Base-by-base conservation (phyloP, 768 basidiomycete genomes). In the Trametes sanguinea region DNA sequence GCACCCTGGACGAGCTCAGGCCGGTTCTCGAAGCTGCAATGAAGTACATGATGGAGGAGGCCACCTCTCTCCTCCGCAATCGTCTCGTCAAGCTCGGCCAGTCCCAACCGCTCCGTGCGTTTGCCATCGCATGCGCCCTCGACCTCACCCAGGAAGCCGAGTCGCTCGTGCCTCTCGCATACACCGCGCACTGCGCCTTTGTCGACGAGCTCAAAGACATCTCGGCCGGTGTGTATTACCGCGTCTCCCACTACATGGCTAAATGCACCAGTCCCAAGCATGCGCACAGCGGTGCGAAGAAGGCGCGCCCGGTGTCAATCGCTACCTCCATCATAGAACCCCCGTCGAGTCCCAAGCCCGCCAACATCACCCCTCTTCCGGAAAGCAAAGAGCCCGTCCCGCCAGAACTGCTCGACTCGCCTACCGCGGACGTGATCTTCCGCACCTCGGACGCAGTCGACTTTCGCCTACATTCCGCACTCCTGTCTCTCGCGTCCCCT, bases 401-500 rank as follows among this genome's bases (percentile, higher is more conserved):
- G 2, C 37, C 30, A 13, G 56, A 63, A 43, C 58, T 58, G 10
- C 48, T 64, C 40, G 42, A 60, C 27, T 55, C 54, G 3, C 43
- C 63, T 17, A 54, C 44, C 1, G 46, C 63, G 27, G 58, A 64
- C 44, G 53, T 64, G 13, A 56, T 64, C 37, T 35, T 64, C 43
- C 63, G 63, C 9, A 51, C 63, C 0, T 44, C 54, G 4, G 63
- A 64, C 50, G 37, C 43, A 1, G 47, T 60, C 40, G 51, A 64
- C 46, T 60, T 64, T 47, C 58, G 48, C 35, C 45, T 64, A 6
- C 63, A 64, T 44, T 40, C 54, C 3, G 43, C 54, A 0, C 40
- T 64, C 30, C 54, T 64, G 2, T 57, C 69, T 30, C 63, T 69
- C 8, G 71, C 75, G 0, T 76, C 75, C 0, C 67, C 68, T 3